These are phyloP conservation scores for Microcyclospora tardicrescens DNA, from an alignment of 2,329 filamentous ascomycete species.

Conservation along the genomic window DNA sequence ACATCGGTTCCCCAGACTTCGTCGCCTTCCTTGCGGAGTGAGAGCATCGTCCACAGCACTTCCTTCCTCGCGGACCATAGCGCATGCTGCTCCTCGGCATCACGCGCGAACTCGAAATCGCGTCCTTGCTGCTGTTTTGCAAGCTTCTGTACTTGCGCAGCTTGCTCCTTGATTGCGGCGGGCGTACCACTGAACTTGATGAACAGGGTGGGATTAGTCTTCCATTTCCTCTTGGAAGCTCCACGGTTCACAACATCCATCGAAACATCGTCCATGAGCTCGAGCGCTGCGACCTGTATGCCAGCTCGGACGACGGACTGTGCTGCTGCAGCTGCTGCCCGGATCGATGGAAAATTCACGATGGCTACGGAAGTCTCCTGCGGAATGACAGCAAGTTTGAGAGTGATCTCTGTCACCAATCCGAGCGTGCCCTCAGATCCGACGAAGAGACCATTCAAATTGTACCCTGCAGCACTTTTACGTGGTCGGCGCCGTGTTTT, in stretches of 20 bases:
- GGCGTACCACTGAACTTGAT: conserved; percentile 76
- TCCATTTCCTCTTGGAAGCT: conserved; percentile 58
- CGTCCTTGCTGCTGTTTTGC: conserved; percentile 46
- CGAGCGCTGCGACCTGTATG: conserved; percentile 63
- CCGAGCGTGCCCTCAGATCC: conserved; percentile 73
- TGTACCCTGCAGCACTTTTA: conserved; percentile 73
- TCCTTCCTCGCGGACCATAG: conserved; percentile 50
- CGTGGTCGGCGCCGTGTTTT: conserved; percentile 64
- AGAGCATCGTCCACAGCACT: conserved; percentile 48
- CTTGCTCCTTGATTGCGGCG: conserved; percentile 63
- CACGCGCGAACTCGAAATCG: conserved; percentile 43
- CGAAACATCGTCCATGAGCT: conserved; percentile 80
- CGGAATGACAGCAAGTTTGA: conserved; percentile 66
- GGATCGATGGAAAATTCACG: conserved; percentile 64
- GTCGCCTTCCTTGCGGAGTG: conserved; percentile 40
- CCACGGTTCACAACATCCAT: conserved; percentile 73
- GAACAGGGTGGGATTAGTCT: conserved; percentile 64
- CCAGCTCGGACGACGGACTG: conserved; percentile 64
- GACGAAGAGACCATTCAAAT: conserved; percentile 66
- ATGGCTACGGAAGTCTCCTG: conserved; percentile 67
- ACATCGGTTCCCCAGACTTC: conserved; percentile 52
- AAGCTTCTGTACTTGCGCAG: conserved; percentile 54
- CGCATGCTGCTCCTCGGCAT: conserved; percentile 40
- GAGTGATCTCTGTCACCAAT: conserved; percentile 67
- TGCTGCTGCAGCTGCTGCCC: conserved; percentile 61